phyloP scores from a whole-genome alignment of 441 rosid species.

The Metrosideros polymorpha region DNA sequence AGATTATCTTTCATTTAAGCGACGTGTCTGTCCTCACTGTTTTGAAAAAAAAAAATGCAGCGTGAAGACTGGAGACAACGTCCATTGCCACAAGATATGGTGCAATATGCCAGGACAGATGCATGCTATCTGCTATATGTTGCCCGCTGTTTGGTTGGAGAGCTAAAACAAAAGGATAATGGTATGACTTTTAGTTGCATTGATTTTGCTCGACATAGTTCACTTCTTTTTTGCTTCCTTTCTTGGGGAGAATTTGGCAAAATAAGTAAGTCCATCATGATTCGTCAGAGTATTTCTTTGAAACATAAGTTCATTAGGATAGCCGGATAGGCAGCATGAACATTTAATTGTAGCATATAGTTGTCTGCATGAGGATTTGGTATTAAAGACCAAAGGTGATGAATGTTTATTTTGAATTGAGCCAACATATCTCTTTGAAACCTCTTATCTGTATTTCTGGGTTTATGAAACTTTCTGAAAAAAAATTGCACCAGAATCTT shows the following conservation, averaged over 20 bases:
- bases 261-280: not conserved
- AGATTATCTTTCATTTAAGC: not conserved
- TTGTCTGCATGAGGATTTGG: not conserved
- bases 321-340: not conserved
- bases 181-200: constrained; percentile 31
- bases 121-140: constrained; percentile 78
- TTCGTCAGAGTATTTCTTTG: not conserved
- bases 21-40: not conserved
- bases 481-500: constrained; percentile 53
- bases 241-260: not conserved
- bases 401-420: not conserved
- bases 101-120: constrained; percentile 76
- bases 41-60: constrained; percentile 26
- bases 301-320: not conserved
- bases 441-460: not conserved
- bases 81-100: constrained; percentile 70
- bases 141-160: constrained; percentile 52
- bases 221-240: not conserved
- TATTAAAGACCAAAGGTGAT: not conserved
- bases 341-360: not conserved
- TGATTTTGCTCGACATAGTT: not conserved
- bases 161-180: constrained; percentile 47
- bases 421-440: not conserved
- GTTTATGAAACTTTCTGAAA: constrained; percentile 27
- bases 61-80: constrained; percentile 99